These are phyloP conservation scores for Nakazawaea anatomiae DNA, from an alignment of 805 yeast genomes.

Conservation along the genomic window DNA sequence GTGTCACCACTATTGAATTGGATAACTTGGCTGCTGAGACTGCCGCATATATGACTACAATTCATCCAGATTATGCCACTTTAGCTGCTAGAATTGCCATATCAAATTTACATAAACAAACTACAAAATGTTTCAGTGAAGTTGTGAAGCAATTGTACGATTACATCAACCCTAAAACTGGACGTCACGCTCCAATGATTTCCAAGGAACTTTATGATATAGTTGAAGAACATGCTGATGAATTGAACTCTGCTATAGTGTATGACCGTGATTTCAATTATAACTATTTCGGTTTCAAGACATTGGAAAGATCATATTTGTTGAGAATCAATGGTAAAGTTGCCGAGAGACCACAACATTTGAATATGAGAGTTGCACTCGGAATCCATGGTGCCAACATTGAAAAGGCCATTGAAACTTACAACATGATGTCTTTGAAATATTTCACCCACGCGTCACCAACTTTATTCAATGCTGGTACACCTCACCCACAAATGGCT, in stretches of 20 bases:
- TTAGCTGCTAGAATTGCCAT: conserved; percentile 90
- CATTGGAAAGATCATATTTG: conserved; percentile 84
- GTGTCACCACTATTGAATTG: conserved; percentile 37
- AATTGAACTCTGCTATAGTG: conserved; percentile 63
- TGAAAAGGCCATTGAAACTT: conserved; percentile 69
- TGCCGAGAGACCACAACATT: conserved; percentile 90
- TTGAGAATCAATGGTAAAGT: conserved; percentile 56
- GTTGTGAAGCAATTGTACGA: conserved; percentile 60
- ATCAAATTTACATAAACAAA: conserved; percentile 76
- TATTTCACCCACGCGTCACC: conserved; percentile 95
- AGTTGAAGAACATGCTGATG: conserved; percentile 53
- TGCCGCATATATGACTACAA: conserved; percentile 90
- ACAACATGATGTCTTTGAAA: conserved; percentile 78
- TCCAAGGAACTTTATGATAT: conserved; percentile 51
- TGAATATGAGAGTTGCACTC: conserved; percentile 85
- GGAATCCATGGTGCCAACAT: conserved; percentile 80
- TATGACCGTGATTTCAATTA: conserved; percentile 70
- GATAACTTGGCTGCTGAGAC: conserved; percentile 72
- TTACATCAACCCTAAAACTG: conserved; percentile 69
- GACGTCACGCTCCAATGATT: conserved; percentile 55
- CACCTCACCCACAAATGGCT: conserved; percentile 77
- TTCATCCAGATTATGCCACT: conserved; percentile 89
- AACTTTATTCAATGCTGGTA: conserved; percentile 89
- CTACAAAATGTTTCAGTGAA: conserved; percentile 70
- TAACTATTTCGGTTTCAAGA: conserved; percentile 86